A percentile compares a stretch with the other conserved stretches of the same genome.
Evolutionary conservation across 2,329 filamentous ascomycete species (phyloP).

Genomic region (Monilinia vaccinii-corymbosi): DNA sequence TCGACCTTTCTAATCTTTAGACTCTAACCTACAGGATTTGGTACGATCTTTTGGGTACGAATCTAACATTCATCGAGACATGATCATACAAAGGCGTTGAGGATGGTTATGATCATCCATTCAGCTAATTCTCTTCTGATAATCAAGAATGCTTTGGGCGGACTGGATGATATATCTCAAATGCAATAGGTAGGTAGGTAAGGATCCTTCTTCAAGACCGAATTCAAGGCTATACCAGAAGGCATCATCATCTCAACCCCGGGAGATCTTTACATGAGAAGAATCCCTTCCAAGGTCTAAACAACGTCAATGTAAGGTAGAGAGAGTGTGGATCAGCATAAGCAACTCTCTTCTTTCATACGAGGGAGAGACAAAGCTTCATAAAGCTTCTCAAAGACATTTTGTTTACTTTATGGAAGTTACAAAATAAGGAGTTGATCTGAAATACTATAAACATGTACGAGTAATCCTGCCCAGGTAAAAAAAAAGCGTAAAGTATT

Average conservation of each 20-base stretch:
- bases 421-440: too few species aligned
- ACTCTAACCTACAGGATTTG: background rate
- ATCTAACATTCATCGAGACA: background rate
- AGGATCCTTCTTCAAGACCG: background rate
- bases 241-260: background rate
- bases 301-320: too few species aligned
- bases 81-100: background rate
- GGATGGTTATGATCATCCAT: background rate
- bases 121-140: background rate
- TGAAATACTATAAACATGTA: too few species aligned
- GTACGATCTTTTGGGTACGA: background rate
- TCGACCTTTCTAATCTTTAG: too few species aligned
- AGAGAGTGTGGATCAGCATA: background rate
- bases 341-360: background rate
- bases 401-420: too few species aligned
- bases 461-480: too few species aligned
- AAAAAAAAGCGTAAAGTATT: too few species aligned
- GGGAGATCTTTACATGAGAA: background rate
- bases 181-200: background rate
- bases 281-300: background rate
- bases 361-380: background rate
- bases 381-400: background rate
- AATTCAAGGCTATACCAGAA: too few species aligned
- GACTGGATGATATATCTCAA: background rate
- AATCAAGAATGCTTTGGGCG: background rate